phyloP scores from a whole-genome alignment of 352 stramenopile species.

The Thalassiosira mediterranea region DNA sequence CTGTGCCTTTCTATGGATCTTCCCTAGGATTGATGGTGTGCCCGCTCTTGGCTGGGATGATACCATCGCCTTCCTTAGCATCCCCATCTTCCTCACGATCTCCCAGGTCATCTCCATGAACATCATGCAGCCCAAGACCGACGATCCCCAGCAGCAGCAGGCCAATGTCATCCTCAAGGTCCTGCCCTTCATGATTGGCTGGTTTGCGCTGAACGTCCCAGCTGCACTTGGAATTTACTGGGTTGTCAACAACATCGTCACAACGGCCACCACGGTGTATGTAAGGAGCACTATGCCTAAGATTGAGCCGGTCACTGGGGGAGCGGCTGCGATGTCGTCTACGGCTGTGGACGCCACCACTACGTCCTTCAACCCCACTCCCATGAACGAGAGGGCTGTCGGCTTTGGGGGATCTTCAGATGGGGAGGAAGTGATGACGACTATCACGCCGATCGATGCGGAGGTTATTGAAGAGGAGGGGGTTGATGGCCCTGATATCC shows the following conservation, averaged over 20 bases:
- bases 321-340: constrained; percentile 17
- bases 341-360: constrained; percentile 17
- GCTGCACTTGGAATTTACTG: constrained; percentile 88
- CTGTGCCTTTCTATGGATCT: not conserved
- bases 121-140: constrained; percentile 83
- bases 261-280: constrained; percentile 67
- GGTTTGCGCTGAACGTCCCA: constrained; percentile 87
- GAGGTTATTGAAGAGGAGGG: constrained; percentile 58
- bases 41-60: constrained; percentile 87
- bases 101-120: constrained; percentile 87
- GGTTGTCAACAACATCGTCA: constrained; percentile 89
- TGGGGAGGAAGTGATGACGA: constrained; percentile 59
- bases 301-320: constrained; percentile 27
- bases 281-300: constrained; percentile 64
- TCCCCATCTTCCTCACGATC: constrained; percentile 87
- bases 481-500: constrained; percentile 15
- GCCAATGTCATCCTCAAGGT: constrained; percentile 85
- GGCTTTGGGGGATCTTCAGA: constrained; percentile 58
- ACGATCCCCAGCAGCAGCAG: constrained; percentile 69
- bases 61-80: constrained; percentile 84
- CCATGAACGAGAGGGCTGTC: constrained; percentile 72
- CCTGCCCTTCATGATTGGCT: constrained; percentile 88
- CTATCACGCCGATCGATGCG: constrained; percentile 66
- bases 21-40: constrained; percentile 71
- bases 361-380: constrained; percentile 62